These are phyloP conservation scores for Populus hybrid DNA, from an alignment of 441 rosid species.

Conservation along the genomic window DNA sequence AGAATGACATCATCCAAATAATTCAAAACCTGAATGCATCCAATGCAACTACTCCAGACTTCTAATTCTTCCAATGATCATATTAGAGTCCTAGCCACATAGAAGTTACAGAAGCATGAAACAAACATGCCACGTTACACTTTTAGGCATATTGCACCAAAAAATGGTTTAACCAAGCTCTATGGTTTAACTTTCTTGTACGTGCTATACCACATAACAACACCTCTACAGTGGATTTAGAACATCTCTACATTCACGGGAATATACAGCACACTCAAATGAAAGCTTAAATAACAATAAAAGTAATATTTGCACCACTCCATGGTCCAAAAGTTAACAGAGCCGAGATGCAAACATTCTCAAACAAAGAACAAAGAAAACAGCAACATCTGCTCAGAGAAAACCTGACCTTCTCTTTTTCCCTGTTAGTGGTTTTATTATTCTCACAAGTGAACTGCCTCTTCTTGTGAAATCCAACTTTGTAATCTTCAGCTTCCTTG, in stretches of 20 bases:
- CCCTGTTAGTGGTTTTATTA: conserved; percentile 64
- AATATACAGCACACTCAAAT: neutral
- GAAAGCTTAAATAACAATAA: neutral
- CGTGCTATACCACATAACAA: neutral
- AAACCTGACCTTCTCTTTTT: conserved; percentile 59
- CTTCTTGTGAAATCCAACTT: conserved; percentile 60
- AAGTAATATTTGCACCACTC: neutral
- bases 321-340: neutral
- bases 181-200: neutral
- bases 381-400: neutral
- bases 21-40: neutral
- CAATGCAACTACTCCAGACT: neutral
- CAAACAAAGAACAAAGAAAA: conserved; percentile 5
- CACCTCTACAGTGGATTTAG: neutral
- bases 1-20: neutral
- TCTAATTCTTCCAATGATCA: neutral
- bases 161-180: neutral
- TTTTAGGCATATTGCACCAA: neutral
- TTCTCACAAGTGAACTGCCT: conserved; percentile 51
- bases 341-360: neutral
- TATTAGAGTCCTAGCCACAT: neutral
- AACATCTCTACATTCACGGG: neutral
- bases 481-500: conserved; percentile 60
- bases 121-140: neutral
- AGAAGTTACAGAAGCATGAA: neutral